A percentile compares a stretch with the other conserved stretches of the same genome.
Evolutionary conservation across 345 rosid species (phyloP).

Genomic region (Populus nigra): DNA sequence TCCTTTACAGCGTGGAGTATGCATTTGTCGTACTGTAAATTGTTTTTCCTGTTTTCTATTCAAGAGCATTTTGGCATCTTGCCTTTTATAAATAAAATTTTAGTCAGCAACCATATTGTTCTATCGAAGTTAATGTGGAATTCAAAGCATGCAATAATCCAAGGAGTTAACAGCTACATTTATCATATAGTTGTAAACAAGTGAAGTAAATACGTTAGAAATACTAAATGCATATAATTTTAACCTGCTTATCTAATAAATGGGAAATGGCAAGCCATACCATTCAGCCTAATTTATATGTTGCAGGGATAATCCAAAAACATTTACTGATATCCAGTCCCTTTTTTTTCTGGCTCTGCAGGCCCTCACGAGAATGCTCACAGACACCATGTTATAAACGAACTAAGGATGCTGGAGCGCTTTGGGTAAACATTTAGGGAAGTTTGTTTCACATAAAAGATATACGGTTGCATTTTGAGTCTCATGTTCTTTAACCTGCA

Average conservation of each 20-base stretch:
- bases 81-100: not conserved
- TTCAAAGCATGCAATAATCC: not conserved
- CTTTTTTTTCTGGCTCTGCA: slow-evolving; percentile 28
- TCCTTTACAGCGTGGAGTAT: not conserved
- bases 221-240: not conserved
- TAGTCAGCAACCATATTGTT: not conserved
- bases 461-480: not conserved
- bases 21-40: not conserved
- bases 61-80: not conserved
- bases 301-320: not conserved
- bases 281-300: not conserved
- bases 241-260: not conserved
- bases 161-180: not conserved
- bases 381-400: slow-evolving; percentile 63
- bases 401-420: slow-evolving; percentile 77
- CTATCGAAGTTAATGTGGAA: not conserved
- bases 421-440: slow-evolving; percentile 63
- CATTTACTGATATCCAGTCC: slow-evolving; percentile 12
- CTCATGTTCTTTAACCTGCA: not conserved
- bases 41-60: not conserved
- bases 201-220: not conserved
- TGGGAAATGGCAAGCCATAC: not conserved
- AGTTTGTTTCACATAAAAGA: not conserved
- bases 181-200: not conserved
- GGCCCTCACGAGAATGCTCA: slow-evolving; percentile 89